Conservation (phyloP, 768 basidiomycete species). For the Suillus spraguei region DNA sequence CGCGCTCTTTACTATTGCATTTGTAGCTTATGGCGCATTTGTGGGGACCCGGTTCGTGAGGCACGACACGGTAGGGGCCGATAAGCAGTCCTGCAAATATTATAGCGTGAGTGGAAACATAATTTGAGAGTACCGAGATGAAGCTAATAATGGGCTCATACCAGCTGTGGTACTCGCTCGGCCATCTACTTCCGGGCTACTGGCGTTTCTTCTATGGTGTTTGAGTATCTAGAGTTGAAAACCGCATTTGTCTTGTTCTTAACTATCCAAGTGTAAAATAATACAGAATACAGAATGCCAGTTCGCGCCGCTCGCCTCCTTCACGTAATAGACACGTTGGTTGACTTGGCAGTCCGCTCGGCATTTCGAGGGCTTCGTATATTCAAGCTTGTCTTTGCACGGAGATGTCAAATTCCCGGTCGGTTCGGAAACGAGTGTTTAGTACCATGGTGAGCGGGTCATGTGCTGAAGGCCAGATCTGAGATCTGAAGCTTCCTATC, state of each 20-base stretch:
- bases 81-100: conserved; percentile 39
- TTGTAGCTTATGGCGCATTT: conserved; percentile 35
- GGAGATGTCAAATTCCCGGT: too few relatives aligned
- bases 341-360: too few relatives aligned
- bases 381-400: too few relatives aligned
- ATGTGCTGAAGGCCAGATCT: too few relatives aligned
- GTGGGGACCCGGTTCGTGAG: conserved; percentile 38
- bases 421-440: too few relatives aligned
- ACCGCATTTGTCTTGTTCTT: background rate
- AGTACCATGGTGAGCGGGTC: too few relatives aligned
- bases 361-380: too few relatives aligned
- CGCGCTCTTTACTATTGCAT: conserved; percentile 22
- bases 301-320: too few relatives aligned
- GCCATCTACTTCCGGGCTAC: conserved; percentile 37
- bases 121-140: background rate
- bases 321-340: too few relatives aligned
- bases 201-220: conserved; percentile 35
- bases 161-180: conserved; percentile 39
- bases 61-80: conserved; percentile 29
- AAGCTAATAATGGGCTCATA: background rate
- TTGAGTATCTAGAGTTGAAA: background rate
- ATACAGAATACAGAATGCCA: too few relatives aligned
- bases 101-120: conserved; percentile 36
- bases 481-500: too few relatives aligned
- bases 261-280: too few relatives aligned